Base-by-base conservation (phyloP, 441 rosid species). In the Populus hybrid region DNA sequence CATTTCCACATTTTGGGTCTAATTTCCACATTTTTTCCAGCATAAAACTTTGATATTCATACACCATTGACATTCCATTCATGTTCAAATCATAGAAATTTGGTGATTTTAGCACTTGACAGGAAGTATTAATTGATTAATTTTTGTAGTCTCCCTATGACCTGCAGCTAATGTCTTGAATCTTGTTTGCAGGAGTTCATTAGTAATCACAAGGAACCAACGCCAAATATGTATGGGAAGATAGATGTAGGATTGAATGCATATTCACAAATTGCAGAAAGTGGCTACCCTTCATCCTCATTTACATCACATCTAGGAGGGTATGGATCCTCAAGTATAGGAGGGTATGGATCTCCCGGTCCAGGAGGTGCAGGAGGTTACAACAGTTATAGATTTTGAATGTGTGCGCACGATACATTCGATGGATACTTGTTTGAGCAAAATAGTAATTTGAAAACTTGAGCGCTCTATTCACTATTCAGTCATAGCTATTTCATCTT, bases 361-460 rank as follows among this genome's bases (percentile, higher is more conserved):
- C 3, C 30, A 28, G 30, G 30, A 28, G 76, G 77, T 42, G 64
- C 72, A 75, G 84, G 84, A 71, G 81, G 79, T 59, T 81, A 81
- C 38, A 78, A 77, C 77, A 81, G 85, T 80, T 88, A 75, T 73
- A 85, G 88, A 77, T 85, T 77, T 50, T 88, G 85, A 86, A 68
- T 12, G 30, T 20, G 2, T 57, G 10, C 30, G 30, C 10, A 34
- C n/a, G 16, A 34, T n/a, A 36, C 24, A 21, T 50, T 6, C 20
- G 72, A 65, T 65, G n/a, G 50, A 57, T 34, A 64, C 36, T 24
- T 63, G 68, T 63, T 73, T 21, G 40, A 16, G 24, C 34, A 28
- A 28, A 53, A 21, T 72, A 12, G 67, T 32, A 8, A 30, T 64
- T 42, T 46, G 71, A 36, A 38, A 35, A 18, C 30, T 28, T 30